phyloP scores from a whole-genome alignment of 148 eudicot genomes.

The Rhododendron vialii region DNA sequence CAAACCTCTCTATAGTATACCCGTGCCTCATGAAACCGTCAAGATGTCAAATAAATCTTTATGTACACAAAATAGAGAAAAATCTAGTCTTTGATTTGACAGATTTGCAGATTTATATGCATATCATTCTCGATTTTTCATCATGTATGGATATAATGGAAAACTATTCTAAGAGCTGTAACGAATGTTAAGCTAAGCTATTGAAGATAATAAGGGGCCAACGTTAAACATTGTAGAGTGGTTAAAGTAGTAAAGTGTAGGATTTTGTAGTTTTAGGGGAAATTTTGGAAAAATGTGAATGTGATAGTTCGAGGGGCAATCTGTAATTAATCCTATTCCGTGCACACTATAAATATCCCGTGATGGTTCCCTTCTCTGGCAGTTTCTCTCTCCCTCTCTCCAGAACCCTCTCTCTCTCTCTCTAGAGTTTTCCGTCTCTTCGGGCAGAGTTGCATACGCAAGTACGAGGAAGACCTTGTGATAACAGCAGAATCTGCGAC shows the following conservation, averaged over 20 bases:
- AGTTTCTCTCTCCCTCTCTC: neutral
- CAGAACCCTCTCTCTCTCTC: neutral
- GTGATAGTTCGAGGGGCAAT: neutral
- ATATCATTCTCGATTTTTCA: neutral
- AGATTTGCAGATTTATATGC: neutral
- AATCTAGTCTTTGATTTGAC: too few species aligned
- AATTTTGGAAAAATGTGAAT: neutral
- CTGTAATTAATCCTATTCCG: neutral
- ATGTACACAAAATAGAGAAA: too few species aligned
- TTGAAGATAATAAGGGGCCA: neutral
- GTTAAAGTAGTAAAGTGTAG: neutral
- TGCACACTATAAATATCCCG: neutral
- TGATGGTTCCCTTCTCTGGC: neutral
- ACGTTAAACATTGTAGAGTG: neutral
- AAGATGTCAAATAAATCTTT: neutral
- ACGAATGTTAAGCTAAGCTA: neutral
- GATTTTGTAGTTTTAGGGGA: neutral
- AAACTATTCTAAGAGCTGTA: neutral
- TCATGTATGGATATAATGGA: neutral
- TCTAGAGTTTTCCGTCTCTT: neutral
- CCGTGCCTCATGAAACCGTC: too few species aligned
- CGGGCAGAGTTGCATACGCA: neutral
- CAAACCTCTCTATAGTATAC: neutral
- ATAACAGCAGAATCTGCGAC: neutral
- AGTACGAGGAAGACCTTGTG: neutral